Percentiles rank a stretch among this genome's conserved stretches.
These are phyloP conservation scores for Fonsecaea multimorphosa DNA, from an alignment of 2,329 filamentous ascomycete genomes.

Conservation along the genomic window DNA sequence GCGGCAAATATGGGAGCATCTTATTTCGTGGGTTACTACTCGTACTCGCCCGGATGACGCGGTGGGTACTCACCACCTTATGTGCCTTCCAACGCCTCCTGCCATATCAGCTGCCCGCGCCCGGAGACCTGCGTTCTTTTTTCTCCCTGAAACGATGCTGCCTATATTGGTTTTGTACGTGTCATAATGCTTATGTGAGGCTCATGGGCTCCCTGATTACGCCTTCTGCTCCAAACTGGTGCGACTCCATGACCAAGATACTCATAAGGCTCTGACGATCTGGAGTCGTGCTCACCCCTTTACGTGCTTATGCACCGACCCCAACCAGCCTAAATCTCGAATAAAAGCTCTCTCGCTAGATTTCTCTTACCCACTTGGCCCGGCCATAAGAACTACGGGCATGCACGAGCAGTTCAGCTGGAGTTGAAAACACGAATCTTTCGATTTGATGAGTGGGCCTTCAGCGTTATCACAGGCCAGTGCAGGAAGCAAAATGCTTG, in stretches of 20 bases:
- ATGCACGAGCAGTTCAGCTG: conserved; percentile 5
- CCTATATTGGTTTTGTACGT: conserved; percentile 12
- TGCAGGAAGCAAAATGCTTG: conserved; percentile 26
- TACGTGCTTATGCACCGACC: conserved; percentile 22
- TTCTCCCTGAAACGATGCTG: conserved; percentile 4
- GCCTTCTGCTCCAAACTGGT: not conserved
- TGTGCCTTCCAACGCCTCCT: conserved; percentile 7
- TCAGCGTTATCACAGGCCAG: conserved; percentile 7
- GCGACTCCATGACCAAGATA: not conserved
- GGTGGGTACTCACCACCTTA: conserved; percentile 15
- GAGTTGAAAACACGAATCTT: conserved; percentile 11
- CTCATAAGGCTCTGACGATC: conserved; percentile 7
- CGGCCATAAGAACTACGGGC: conserved; percentile 12
- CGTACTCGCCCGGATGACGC: conserved; percentile 20
- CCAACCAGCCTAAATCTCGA: not conserved
- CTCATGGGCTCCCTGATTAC: conserved; percentile 9
- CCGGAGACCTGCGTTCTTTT: not conserved
- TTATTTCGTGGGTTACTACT: conserved; percentile 18
- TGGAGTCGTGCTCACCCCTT: conserved; percentile 7
- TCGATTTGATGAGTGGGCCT: conserved; percentile 20
- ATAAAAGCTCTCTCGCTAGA: conserved; percentile 8
- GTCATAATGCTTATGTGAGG: conserved; percentile 18
- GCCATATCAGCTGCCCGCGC: conserved; percentile 27
- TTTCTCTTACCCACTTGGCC: conserved; percentile 9
- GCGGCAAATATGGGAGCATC: conserved; percentile 19